Evolutionary conservation across 1,284 basidiomycete genomes (phyloP).

Genomic region (Puccinia horiana): DNA sequence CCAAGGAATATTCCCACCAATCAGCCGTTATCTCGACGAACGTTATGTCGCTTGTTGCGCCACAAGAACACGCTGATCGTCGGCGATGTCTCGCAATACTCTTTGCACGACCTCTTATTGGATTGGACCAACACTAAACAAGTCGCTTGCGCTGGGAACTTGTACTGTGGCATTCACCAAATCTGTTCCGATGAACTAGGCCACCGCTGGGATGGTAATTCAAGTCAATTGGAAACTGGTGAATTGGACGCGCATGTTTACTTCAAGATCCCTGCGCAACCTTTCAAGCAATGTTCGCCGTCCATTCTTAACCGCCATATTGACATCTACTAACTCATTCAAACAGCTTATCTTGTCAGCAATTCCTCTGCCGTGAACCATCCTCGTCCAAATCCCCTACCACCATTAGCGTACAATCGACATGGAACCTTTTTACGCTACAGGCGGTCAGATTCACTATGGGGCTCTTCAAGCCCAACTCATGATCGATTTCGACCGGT

Average conservation of each 20-base stretch:
- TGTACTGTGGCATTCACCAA: conserved; percentile 56
- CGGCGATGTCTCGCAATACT: conserved; percentile 55
- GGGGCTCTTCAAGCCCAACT: conserved; percentile 38
- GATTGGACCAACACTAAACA: conserved; percentile 54
- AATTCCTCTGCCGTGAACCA: background rate
- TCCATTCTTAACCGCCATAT: background rate
- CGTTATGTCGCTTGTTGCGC: conserved; percentile 54
- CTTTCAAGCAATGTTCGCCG: conserved; percentile 16
- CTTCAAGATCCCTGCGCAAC: conserved; percentile 52
- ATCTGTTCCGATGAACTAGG: conserved; percentile 53
- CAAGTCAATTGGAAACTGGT: conserved; percentile 49
- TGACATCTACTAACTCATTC: background rate
- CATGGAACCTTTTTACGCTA: conserved; percentile 55
- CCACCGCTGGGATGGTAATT: background rate
- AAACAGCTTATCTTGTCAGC: background rate
- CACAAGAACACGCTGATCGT: conserved; percentile 55
- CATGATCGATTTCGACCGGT: conserved; percentile 34
- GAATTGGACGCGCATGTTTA: conserved; percentile 53
- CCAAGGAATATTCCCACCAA: background rate
- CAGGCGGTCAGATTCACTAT: conserved; percentile 55
- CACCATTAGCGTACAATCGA: background rate
- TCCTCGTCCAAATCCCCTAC: background rate
- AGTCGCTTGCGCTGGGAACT: conserved; percentile 55
- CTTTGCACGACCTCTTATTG: conserved; percentile 56
- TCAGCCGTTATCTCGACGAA: conserved; percentile 45